Evolutionary conservation across 768 basidiomycete species (phyloP).

Genomic region (Mrakia gelida): DNA sequence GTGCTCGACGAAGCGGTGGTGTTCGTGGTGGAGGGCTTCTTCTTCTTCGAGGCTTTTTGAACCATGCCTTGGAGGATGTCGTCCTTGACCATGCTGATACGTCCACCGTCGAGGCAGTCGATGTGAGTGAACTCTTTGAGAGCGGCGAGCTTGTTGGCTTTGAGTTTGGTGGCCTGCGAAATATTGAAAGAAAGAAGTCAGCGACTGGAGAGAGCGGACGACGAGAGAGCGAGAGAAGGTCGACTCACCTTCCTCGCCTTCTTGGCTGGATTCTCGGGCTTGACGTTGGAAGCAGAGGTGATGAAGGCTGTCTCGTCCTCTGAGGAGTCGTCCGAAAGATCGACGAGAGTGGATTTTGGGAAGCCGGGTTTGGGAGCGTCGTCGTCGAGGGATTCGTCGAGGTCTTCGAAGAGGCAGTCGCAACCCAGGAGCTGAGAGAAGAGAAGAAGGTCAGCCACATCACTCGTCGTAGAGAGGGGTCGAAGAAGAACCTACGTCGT

Average conservation of each 20-base stretch:
- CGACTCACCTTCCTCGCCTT: conserved; percentile 10
- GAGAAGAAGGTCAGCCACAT: not conserved
- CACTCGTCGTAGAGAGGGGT: not conserved
- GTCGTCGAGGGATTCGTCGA: conserved; percentile 17
- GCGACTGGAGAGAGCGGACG: not conserved
- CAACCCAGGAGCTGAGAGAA: conserved; percentile 24
- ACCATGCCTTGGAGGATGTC: conserved; percentile 10
- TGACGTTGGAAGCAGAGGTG: not conserved
- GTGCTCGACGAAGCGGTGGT: not conserved
- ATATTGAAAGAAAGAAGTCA: not conserved
- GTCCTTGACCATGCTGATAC: conserved; percentile 6
- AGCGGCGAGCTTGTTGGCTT: conserved; percentile 63
- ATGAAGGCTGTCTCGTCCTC: conserved; percentile 21
- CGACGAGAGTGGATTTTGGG: not conserved
- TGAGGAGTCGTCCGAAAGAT: not conserved
- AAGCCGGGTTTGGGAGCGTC: not conserved
- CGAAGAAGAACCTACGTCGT: conserved; percentile 28
- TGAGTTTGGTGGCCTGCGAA: conserved; percentile 37
- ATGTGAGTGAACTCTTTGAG: conserved; percentile 78
- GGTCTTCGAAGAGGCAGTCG: conserved; percentile 23
- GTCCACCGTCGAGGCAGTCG: conserved; percentile 57
- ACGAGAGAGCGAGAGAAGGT: not conserved
- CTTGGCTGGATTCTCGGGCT: not conserved
- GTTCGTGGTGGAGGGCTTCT: not conserved
- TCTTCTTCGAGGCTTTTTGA: not conserved